These are phyloP conservation scores for Alternaria dauci DNA, from an alignment of 2,329 filamentous ascomycete genomes.

Conservation along the genomic window DNA sequence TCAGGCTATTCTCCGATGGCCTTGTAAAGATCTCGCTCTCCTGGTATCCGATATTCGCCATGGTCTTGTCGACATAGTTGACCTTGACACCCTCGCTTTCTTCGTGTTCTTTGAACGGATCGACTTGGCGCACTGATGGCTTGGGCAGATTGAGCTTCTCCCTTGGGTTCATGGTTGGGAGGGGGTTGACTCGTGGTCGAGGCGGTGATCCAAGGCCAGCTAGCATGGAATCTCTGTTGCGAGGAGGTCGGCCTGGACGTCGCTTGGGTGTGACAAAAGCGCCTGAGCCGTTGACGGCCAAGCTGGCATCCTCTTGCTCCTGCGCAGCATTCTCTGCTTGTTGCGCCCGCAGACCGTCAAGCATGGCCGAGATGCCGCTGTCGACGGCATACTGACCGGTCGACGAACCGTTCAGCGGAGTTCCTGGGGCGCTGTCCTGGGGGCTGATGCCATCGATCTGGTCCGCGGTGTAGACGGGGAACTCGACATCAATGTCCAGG, in stretches of 20 bases:
- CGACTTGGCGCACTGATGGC: slow-evolving; percentile 77
- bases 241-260: slow-evolving; percentile 70
- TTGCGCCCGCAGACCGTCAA: slow-evolving; percentile 48
- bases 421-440: slow-evolving; percentile 57
- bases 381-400: slow-evolving; percentile 45
- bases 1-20: slow-evolving; percentile 72
- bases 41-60: slow-evolving; percentile 96
- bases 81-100: slow-evolving; percentile 84
- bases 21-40: slow-evolving; percentile 89
- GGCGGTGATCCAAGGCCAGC: slow-evolving; percentile 67
- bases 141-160: slow-evolving; percentile 80
- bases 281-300: slow-evolving; percentile 27
- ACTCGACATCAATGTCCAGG: slow-evolving; percentile 83
- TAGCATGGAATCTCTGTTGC: slow-evolving; percentile 68
- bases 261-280: slow-evolving; percentile 58
- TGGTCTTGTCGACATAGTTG: slow-evolving; percentile 93
- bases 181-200: slow-evolving; percentile 73
- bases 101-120: slow-evolving; percentile 82
- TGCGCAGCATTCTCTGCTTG: slow-evolving; percentile 37
- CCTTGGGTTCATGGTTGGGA: slow-evolving; percentile 80
- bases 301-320: slow-evolving; percentile 24
- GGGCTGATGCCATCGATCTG: slow-evolving; percentile 78
- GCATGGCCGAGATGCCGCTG: slow-evolving; percentile 44
- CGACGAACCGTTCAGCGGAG: slow-evolving; percentile 45
- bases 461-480: slow-evolving; percentile 80